Conservation (phyloP, 495 filamentous ascomycete genomes). For the Aspergillus saccharolyticus region DNA sequence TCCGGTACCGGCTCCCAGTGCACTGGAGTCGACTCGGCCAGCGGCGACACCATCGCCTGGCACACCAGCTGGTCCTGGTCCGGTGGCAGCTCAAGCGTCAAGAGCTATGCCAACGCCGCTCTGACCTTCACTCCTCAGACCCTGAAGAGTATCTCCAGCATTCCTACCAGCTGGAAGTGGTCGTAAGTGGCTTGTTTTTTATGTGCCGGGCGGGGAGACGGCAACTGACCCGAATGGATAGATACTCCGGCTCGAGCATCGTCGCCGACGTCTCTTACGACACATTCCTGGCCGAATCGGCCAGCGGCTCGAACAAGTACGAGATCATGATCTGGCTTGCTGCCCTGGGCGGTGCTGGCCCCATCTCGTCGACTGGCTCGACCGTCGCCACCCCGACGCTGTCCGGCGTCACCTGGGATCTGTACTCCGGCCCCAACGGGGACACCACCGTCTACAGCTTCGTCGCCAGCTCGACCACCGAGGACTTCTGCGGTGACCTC, state of each 20-base stretch:
- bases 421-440: constrained; percentile 55
- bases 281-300: constrained; percentile 51
- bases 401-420: constrained; percentile 44
- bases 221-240: constrained; percentile 17
- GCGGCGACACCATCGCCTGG: constrained; percentile 48
- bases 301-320: constrained; percentile 46
- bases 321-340: constrained; percentile 73
- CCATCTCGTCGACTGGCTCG: constrained; percentile 54
- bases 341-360: constrained; percentile 55
- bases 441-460: constrained; percentile 57
- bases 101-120: constrained; percentile 55
- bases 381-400: constrained; percentile 51
- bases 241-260: constrained; percentile 50
- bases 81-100: constrained; percentile 47
- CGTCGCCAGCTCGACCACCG: constrained; percentile 44
- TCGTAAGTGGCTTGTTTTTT: constrained; percentile 31
- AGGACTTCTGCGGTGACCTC: constrained; percentile 52
- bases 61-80: constrained; percentile 55
- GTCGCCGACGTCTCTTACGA: constrained; percentile 65
- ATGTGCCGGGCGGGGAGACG: not conserved
- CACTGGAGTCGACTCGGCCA: constrained; percentile 46
- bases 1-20: constrained; percentile 52
- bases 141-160: constrained; percentile 46
- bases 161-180: constrained; percentile 52
- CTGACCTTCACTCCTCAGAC: constrained; percentile 40